phyloP scores from a whole-genome alignment of 495 filamentous ascomycete genomes.

The Ramalina intermedia region DNA sequence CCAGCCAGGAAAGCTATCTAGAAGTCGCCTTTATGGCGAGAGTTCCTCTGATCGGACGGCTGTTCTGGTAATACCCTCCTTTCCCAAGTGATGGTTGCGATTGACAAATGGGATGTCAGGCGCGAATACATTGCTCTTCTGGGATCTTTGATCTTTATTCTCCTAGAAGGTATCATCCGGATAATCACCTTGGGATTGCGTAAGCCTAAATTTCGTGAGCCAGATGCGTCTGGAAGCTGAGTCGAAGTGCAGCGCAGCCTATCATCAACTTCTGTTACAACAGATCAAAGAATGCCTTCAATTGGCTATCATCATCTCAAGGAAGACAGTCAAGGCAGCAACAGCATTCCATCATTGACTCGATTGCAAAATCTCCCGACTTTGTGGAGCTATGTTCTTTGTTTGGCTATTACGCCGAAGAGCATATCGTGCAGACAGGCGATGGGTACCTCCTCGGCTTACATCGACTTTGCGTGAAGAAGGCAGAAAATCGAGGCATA shows the following conservation, averaged over 20 bases:
- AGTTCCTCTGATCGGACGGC: slow-evolving; percentile 70
- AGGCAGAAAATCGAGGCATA: slow-evolving; percentile 53
- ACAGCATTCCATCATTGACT: slow-evolving; percentile 26
- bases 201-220: slow-evolving; percentile 26
- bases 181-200: slow-evolving; percentile 84
- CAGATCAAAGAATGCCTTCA: slow-evolving; percentile 69
- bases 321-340: slow-evolving; percentile 42
- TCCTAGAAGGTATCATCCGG: slow-evolving; percentile 66
- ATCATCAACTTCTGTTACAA: slow-evolving; percentile 73
- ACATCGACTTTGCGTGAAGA: slow-evolving; percentile 70
- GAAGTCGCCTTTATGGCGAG: slow-evolving; percentile 38
- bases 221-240: not conserved
- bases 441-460: slow-evolving; percentile 91
- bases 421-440: slow-evolving; percentile 85
- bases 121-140: slow-evolving; percentile 76
- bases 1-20: no score
- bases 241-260: slow-evolving; percentile 43
- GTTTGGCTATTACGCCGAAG: slow-evolving; percentile 83
- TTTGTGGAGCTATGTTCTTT: slow-evolving; percentile 84
- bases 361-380: slow-evolving; percentile 60
- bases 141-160: slow-evolving; percentile 65
- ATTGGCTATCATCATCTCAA: slow-evolving; percentile 57
- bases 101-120: slow-evolving; percentile 22
- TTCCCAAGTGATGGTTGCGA: not conserved
- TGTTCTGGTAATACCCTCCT: slow-evolving; percentile 44